Evolutionary conservation across 1,284 basidiomycete species (phyloP), one percentile per base, ranked within the genome.

Genomic region (Apiotrichum laibachii): DNA sequence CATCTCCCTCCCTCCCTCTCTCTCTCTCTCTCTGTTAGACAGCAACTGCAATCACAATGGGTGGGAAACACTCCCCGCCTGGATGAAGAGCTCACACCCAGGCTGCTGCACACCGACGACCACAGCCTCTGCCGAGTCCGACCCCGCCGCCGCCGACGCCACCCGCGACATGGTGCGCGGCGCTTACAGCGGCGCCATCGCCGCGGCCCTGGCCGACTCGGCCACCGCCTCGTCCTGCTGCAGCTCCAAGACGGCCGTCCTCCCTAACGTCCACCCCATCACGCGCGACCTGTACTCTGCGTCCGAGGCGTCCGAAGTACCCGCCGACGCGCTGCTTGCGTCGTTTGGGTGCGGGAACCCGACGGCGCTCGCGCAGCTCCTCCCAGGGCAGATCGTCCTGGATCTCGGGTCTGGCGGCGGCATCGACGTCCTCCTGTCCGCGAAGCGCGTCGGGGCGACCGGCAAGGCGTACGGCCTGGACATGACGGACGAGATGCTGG

Each of bases 331-430:
- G 5, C 53, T 64, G 6, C 53, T 60, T 34, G 62, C 62, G 4
- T 64, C 62, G 26, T 61, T 64, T 35, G 63, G 63, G 1, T 64
- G 63, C 50, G 63, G 63, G 22, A 64, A 64, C 55, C 63, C 63
- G 3, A 64, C 63, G 3, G 63, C 63, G 15, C 56, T 61, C 18
- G 63, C 59, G 22, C 33, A 51, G 26, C 59, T 64, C 31, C n/a
- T 39, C 9, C 46, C 84, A 81, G 84, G 84, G 43, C 84, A 85
- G 71, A 76, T 68, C 1, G 80, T 84, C 6, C 68, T 85, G 5
- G 82, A 85, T 68, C 76, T 85, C 15, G 84, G 84, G 16, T 83
- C 80, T 1, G 83, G 84, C 2, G 83, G 80, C 4, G 84, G 84
- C 0, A 76, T 83, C 26, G 82, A 85, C 63, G 77, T 84, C 22